Percentiles rank a stretch among this genome's conserved stretches.
These are phyloP conservation scores for Vaccinium myrtillus DNA, from an alignment of 148 eudicot genomes.

Conservation along the genomic window DNA sequence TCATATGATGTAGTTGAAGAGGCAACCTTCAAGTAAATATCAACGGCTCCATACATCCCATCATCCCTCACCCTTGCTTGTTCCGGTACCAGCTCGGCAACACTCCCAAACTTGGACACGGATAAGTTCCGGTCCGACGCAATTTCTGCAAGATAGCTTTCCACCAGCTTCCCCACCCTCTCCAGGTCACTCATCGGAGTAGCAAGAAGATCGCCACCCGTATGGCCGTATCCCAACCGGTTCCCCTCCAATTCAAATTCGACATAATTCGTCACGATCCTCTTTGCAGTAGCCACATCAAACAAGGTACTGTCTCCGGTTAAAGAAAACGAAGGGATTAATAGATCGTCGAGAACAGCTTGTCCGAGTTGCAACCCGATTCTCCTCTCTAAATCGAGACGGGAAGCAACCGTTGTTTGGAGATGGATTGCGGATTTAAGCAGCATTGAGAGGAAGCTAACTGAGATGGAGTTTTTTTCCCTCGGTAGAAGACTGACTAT, in stretches of 20 bases:
- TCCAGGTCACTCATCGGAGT: slow-evolving; percentile 44
- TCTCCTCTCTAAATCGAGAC: slow-evolving; percentile 93
- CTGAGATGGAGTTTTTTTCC: slow-evolving; percentile 66
- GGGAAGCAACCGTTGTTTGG: slow-evolving; percentile 82
- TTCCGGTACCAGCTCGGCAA: slow-evolving; percentile 79
- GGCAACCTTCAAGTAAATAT: slow-evolving; percentile 79
- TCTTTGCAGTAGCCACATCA: slow-evolving; percentile 78
- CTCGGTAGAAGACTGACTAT: slow-evolving; percentile 84
- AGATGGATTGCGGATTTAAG: slow-evolving; percentile 77
- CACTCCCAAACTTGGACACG: slow-evolving; percentile 52
- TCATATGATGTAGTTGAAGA: background rate
- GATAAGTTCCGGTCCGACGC: slow-evolving; percentile 74
- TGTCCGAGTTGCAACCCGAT: slow-evolving; percentile 78
- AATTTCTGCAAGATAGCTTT: slow-evolving; percentile 69
- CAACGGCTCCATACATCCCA: slow-evolving; percentile 86
- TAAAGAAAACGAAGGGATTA: slow-evolving; percentile 80
- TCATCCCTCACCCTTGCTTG: slow-evolving; percentile 72
- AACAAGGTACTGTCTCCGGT: slow-evolving; percentile 65
- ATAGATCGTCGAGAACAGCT: slow-evolving; percentile 78
- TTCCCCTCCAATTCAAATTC: slow-evolving; percentile 47
- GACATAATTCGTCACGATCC: slow-evolving; percentile 61
- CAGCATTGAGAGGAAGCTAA: slow-evolving; percentile 87
- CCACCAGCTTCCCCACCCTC: slow-evolving; percentile 78
- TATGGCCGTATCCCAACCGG: slow-evolving; percentile 27
- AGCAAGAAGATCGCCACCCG: slow-evolving; percentile 31